Percentiles rank a stretch among this genome's conserved stretches.
phyloP scores from a whole-genome alignment of 2,329 filamentous ascomycete genomes.

The Hortaea werneckii region DNA sequence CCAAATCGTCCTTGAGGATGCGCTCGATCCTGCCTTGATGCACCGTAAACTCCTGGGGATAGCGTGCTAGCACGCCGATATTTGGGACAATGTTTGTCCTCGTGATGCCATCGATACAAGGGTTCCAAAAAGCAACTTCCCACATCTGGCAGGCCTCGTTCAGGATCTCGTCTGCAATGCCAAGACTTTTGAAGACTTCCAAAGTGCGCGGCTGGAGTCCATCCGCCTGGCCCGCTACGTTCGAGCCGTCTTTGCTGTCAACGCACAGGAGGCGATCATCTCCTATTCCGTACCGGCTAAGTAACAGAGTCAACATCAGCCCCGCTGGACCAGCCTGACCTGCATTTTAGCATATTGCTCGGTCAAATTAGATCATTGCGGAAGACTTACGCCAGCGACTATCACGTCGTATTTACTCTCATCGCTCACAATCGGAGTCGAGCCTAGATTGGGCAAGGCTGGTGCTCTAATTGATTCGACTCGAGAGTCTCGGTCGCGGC shows the following conservation, averaged over 20 bases:
- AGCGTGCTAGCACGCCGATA: slow-evolving; percentile 48
- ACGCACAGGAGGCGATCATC: background rate
- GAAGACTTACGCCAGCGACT: no score
- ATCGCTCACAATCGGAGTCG: no score
- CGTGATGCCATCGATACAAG: slow-evolving; percentile 49
- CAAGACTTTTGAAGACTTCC: slow-evolving; percentile 36
- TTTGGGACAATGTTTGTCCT: slow-evolving; percentile 48
- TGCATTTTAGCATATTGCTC: no score
- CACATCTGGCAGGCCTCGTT: slow-evolving; percentile 55
- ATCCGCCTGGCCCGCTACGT: slow-evolving; percentile 29
- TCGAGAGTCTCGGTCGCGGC: no score
- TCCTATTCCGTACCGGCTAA: no score
- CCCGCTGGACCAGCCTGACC: background rate
- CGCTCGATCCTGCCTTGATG: slow-evolving; percentile 62
- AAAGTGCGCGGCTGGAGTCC: slow-evolving; percentile 32
- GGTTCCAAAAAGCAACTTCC: slow-evolving; percentile 49
- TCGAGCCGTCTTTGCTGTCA: background rate
- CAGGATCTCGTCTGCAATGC: slow-evolving; percentile 50
- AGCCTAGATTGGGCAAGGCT: no score
- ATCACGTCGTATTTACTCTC: no score
- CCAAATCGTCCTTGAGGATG: slow-evolving; percentile 26
- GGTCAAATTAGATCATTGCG: no score
- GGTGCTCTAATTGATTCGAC: no score
- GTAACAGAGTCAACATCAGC: background rate
- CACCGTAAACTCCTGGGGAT: slow-evolving; percentile 55